Percentiles rank a stretch among this genome's conserved stretches.
Conservation (phyloP, 176 grass and related monocot genomes). For the Lolium perenne region DNA sequence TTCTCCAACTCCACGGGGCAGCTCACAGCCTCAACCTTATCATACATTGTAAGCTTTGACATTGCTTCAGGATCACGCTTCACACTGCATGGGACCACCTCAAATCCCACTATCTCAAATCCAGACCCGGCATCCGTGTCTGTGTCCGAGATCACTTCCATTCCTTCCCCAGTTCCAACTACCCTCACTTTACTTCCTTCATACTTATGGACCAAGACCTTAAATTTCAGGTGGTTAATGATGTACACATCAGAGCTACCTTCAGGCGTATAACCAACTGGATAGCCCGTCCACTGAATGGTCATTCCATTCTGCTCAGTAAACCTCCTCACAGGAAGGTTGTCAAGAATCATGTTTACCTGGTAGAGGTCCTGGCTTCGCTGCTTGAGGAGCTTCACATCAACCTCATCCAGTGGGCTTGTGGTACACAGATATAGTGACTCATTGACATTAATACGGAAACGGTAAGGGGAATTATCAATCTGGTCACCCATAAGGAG, state of each 20-base stretch:
- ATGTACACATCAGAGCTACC: conserved; percentile 69
- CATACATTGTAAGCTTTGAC: conserved; percentile 75
- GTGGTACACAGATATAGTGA: conserved; percentile 81
- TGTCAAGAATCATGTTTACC: conserved; percentile 92
- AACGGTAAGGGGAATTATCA: conserved; percentile 84
- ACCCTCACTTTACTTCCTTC: conserved; percentile 75
- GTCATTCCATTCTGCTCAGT: conserved; percentile 79
- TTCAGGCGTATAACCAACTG: conserved; percentile 73
- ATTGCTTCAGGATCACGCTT: conserved; percentile 65
- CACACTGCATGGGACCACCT: conserved; percentile 82
- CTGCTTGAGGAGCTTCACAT: conserved; percentile 79
- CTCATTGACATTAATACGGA: conserved; percentile 72
- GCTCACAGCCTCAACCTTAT: conserved; percentile 59
- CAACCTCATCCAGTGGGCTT: conserved; percentile 61
- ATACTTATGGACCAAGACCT: conserved; percentile 84
- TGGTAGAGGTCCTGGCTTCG: conserved; percentile 74
- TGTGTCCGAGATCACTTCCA: conserved; percentile 67
- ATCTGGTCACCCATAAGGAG: conserved; percentile 95
- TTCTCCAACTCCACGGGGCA: conserved; percentile 75
- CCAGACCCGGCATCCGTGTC: conserved; percentile 61
- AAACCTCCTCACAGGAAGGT: conserved; percentile 84
- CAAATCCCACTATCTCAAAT: conserved; percentile 86
- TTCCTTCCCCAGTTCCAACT: conserved; percentile 77
- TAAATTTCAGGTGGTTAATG: conserved; percentile 91
- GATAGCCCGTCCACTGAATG: conserved; percentile 92